These are phyloP conservation scores for Picea sitchensis DNA, from an alignment of 75 land plant species.

Conservation along the genomic window DNA sequence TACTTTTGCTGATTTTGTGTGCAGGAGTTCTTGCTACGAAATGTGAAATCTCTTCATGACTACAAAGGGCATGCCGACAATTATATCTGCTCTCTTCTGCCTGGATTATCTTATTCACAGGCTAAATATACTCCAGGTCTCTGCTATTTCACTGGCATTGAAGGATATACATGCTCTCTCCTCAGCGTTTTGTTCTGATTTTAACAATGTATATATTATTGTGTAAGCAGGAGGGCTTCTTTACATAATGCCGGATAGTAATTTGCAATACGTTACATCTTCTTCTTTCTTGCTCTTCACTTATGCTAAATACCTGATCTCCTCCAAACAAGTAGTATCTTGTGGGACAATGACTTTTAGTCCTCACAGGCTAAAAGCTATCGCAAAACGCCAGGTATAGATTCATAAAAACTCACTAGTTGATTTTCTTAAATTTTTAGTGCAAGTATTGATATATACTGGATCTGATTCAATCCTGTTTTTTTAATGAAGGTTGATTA, in stretches of 20 bases:
- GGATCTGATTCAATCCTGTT: too few species aligned
- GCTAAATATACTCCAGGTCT: conserved; percentile 66
- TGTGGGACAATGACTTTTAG: conserved; percentile 58
- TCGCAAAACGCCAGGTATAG: conserved; percentile 74
- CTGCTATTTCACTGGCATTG: conserved; percentile 9
- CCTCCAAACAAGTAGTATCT: conserved; percentile 35
- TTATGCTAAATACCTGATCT: conserved; percentile 76
- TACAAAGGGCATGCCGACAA: conserved; percentile 75
- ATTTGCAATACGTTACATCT: conserved; percentile 89
- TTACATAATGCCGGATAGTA: conserved; percentile 57
- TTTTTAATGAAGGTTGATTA: conserved; percentile 70
- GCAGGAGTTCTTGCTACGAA: conserved; percentile 58
- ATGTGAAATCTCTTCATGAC: conserved; percentile 48
- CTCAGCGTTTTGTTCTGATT: not conserved
- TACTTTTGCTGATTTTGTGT: not conserved
- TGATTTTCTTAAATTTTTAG: too few species aligned
- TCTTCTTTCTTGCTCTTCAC: conserved; percentile 75
- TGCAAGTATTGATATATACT: too few species aligned
- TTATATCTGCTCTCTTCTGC: conserved; percentile 69
- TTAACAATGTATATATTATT: not conserved
- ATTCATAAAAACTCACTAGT: too few species aligned
- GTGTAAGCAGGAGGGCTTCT: conserved; percentile 72
- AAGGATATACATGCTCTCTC: not conserved
- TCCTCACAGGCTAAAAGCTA: conserved; percentile 43
- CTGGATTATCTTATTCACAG: conserved; percentile 41